Evolutionary conservation across 2,329 filamentous ascomycete species (phyloP).

Genomic region (Lecanicillium sp.): DNA sequence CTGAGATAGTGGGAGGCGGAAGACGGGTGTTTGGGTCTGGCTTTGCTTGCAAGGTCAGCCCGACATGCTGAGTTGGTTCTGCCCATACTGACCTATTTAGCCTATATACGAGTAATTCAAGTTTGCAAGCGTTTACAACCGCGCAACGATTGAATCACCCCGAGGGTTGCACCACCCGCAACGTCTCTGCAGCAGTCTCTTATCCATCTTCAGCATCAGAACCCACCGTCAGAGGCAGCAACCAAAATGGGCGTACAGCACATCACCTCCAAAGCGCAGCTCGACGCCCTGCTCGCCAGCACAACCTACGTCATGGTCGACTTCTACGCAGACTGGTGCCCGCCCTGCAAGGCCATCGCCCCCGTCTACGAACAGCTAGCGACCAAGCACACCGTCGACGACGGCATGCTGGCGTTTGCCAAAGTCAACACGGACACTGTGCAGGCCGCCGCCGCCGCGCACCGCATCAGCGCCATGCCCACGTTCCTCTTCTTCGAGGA

Average conservation of each 20-base stretch:
- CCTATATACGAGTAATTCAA: no score
- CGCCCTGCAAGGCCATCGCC: constrained; percentile 40
- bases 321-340: constrained; percentile 45
- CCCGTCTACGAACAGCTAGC: constrained; percentile 31
- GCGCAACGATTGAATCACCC: no score
- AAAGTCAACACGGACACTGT: constrained; percentile 89
- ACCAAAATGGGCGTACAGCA: constrained; percentile 19
- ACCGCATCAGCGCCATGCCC: constrained; percentile 84
- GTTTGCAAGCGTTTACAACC: no score
- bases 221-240: no score
- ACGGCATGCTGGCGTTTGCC: constrained; percentile 63
- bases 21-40: no score
- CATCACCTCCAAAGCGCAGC: constrained; percentile 22
- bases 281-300: constrained; percentile 28
- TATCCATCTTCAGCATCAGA: no score
- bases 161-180: no score
- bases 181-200: no score
- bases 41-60: no score
- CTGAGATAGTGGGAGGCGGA: no score
- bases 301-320: constrained; percentile 37
- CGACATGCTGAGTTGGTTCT: no score
- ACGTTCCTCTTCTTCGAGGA: constrained; percentile 85
- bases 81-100: no score
- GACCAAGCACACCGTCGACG: constrained; percentile 17
- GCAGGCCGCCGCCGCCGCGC: constrained; percentile 63